Percentiles rank a stretch among this genome's conserved stretches.
phyloP scores from a whole-genome alignment of 805 yeast genomes.

The Wickerhamiella lipophila region DNA sequence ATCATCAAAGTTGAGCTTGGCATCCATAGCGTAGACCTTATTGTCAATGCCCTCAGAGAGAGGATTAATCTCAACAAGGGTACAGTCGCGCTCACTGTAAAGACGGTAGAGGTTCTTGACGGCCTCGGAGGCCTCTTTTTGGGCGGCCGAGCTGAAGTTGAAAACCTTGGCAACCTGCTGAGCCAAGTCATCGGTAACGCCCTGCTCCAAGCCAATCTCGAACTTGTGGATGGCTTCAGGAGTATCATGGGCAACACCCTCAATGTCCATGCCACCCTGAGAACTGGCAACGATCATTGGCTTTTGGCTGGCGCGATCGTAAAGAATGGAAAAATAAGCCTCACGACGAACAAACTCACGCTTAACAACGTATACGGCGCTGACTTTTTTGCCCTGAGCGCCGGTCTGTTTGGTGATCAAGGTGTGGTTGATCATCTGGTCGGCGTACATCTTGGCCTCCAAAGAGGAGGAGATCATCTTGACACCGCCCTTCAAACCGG shows the following conservation, averaged over 20 bases:
- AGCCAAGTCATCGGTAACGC: constrained; percentile 71
- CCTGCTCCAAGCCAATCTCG: constrained; percentile 61
- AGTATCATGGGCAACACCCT: constrained; percentile 86
- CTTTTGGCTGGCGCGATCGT: constrained; percentile 84
- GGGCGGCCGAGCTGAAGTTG: constrained; percentile 68
- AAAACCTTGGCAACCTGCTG: constrained; percentile 61
- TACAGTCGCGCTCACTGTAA: constrained; percentile 84
- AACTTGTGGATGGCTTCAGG: constrained; percentile 88
- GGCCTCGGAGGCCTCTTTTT: constrained; percentile 76
- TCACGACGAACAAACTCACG: constrained; percentile 89
- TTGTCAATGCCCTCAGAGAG: constrained; percentile 83
- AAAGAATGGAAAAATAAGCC: constrained; percentile 85
- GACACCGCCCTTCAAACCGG: constrained; percentile 92
- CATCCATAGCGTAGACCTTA: constrained; percentile 95
- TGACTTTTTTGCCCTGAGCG: constrained; percentile 89
- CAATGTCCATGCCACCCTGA: constrained; percentile 99
- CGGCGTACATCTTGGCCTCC: constrained; percentile 76
- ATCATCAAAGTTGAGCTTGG: constrained; percentile 96
- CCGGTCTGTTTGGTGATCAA: constrained; percentile 97
- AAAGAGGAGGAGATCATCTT: constrained; percentile 73
- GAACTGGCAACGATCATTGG: constrained; percentile 92
- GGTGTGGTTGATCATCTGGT: constrained; percentile 82
- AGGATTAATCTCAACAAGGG: constrained; percentile 98
- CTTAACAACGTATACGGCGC: constrained; percentile 92
- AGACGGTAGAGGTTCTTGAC: constrained; percentile 79